phyloP scores from a whole-genome alignment of 2,329 filamentous ascomycete genomes.

The Neonectria hederae region DNA sequence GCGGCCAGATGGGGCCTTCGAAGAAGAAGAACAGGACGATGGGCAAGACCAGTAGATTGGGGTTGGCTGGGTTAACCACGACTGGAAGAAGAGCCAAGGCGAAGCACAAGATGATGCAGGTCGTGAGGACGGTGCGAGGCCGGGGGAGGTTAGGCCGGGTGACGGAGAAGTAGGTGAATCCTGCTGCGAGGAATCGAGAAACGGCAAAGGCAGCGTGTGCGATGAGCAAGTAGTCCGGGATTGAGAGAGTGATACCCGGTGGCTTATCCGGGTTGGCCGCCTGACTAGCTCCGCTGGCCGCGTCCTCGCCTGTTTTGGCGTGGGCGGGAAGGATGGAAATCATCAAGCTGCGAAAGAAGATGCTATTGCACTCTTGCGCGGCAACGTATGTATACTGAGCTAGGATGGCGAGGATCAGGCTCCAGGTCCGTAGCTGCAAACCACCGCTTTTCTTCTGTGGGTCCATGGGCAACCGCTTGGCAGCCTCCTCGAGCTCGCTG shows the following conservation, averaged over 20 bases:
- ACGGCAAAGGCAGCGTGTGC: conserved; percentile 78
- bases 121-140: conserved; percentile 74
- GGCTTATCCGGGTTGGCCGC: conserved; percentile 48
- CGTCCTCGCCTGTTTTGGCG: conserved; percentile 31
- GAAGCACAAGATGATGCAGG: conserved; percentile 69
- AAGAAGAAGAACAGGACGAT: conserved; percentile 79
- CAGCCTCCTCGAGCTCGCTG: conserved; percentile 60
- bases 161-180: conserved; percentile 68
- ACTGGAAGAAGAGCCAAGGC: conserved; percentile 62
- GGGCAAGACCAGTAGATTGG: conserved; percentile 66
- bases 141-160: conserved; percentile 63
- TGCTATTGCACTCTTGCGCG: conserved; percentile 72
- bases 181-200: conserved; percentile 75
- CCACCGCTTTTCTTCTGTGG: conserved; percentile 60
- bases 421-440: conserved; percentile 63
- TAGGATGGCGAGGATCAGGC: conserved; percentile 74
- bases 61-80: conserved; percentile 54
- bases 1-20: conserved; percentile 84
- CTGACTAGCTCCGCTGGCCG: conserved; percentile 35
- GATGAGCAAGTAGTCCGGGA: conserved; percentile 74
- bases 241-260: conserved; percentile 60
- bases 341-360: conserved; percentile 67
- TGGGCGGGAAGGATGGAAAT: conserved; percentile 50
- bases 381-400: conserved; percentile 85
- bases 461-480: conserved; percentile 59